Percentiles rank a stretch among this genome's conserved stretches.
phyloP scores from a whole-genome alignment of 2,329 filamentous ascomycete species.

The Didymella exigua region DNA sequence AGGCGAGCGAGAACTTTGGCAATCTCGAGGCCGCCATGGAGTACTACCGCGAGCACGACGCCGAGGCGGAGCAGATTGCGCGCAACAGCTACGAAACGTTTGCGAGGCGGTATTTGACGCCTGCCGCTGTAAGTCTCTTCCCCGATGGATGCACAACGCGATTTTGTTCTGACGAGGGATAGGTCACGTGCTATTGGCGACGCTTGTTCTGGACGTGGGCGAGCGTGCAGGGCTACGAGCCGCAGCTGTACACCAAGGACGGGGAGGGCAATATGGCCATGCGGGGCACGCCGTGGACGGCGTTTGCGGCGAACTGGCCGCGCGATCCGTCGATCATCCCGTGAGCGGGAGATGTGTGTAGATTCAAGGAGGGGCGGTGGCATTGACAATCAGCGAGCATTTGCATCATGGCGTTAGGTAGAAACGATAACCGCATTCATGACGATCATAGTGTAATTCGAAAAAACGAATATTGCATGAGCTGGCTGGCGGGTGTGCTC shows the following conservation, averaged over 20 bases:
- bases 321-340: slow-evolving; percentile 39
- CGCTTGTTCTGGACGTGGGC: slow-evolving; percentile 40
- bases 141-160: neutral
- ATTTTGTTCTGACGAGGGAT: neutral
- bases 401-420: slow-evolving; percentile 12
- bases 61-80: slow-evolving; percentile 38
- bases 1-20: slow-evolving; percentile 39
- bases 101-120: slow-evolving; percentile 39
- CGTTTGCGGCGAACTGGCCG: slow-evolving; percentile 44
- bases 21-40: slow-evolving; percentile 43
- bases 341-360: slow-evolving; percentile 9
- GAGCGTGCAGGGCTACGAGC: slow-evolving; percentile 40
- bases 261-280: slow-evolving; percentile 34
- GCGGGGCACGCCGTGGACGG: slow-evolving; percentile 42
- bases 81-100: slow-evolving; percentile 41
- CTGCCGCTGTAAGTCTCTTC: slow-evolving; percentile 33
- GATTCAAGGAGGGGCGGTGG: neutral
- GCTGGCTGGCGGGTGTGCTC: too few species aligned
- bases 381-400: slow-evolving; percentile 13
- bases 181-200: slow-evolving; percentile 45
- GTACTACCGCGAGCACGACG: slow-evolving; percentile 37
- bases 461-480: neutral
- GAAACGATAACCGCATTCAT: slow-evolving; percentile 29
- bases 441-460: neutral
- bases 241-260: slow-evolving; percentile 34